phyloP scores from a whole-genome alignment of 1,284 basidiomycete species.

The Naganishia albida region DNA sequence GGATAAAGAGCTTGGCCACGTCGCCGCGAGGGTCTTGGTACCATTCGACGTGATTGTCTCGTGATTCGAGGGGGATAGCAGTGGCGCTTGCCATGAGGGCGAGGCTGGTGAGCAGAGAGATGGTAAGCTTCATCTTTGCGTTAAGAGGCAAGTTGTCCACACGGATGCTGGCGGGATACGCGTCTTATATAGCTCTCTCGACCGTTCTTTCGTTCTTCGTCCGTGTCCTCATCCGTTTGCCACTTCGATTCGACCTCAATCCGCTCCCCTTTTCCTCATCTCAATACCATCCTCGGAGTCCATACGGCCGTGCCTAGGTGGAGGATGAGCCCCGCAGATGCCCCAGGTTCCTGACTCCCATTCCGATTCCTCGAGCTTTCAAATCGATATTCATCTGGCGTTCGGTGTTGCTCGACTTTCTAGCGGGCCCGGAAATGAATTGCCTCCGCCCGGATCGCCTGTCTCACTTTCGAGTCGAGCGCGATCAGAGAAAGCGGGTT shows the following conservation, averaged over 20 bases:
- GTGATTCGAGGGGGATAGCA: conserved; percentile 4
- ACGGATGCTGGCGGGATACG: background rate
- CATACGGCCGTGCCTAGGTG: conserved; percentile 23
- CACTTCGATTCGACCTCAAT: background rate
- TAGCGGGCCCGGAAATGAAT: too few relatives aligned
- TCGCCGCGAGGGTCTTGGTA: conserved; percentile 15
- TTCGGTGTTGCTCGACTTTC: background rate
- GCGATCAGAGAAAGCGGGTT: too few relatives aligned
- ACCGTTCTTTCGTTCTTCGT: background rate
- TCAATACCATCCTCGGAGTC: background rate
- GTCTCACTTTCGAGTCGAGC: too few relatives aligned
- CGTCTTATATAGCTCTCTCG: conserved; percentile 13
- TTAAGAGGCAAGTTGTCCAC: background rate
- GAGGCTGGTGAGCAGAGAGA: conserved; percentile 2
- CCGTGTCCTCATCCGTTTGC: background rate
- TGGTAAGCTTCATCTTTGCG: conserved; percentile 21
- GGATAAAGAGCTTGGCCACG: conserved; percentile 19
- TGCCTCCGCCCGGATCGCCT: too few relatives aligned
- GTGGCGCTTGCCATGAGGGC: conserved; percentile 8
- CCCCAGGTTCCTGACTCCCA: background rate
- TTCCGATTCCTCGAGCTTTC: background rate
- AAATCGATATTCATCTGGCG: background rate
- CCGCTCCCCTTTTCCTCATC: background rate
- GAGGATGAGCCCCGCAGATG: background rate
- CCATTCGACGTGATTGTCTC: conserved; percentile 20